phyloP scores from a whole-genome alignment of 1,284 basidiomycete species.

The Rhodotorula sp. region DNA sequence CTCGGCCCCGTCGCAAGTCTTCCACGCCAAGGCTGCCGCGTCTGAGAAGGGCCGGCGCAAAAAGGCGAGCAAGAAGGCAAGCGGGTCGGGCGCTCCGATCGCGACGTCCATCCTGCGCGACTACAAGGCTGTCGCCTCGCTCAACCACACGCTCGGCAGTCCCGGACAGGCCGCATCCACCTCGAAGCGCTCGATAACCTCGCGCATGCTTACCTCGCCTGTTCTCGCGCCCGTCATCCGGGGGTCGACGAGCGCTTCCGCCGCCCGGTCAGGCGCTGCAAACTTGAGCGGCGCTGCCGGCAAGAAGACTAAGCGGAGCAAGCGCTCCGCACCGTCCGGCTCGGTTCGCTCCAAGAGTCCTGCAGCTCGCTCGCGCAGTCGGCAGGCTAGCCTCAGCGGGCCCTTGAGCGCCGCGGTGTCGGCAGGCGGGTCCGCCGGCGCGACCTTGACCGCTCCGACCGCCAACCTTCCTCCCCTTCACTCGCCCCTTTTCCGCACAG shows the following conservation, averaged over 20 bases:
- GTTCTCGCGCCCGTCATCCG: slow-evolving; percentile 29
- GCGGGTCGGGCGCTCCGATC: not conserved
- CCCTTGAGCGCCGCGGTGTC: not conserved
- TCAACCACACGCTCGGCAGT: slow-evolving; percentile 21
- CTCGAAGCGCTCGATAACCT: slow-evolving; percentile 19
- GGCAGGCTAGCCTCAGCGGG: not conserved
- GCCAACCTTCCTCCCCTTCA: slow-evolving; percentile 19
- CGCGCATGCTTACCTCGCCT: slow-evolving; percentile 38
- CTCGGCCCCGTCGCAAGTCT: slow-evolving; percentile 21
- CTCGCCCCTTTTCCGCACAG: slow-evolving; percentile 20
- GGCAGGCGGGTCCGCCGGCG: not conserved
- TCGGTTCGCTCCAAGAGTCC: not conserved
- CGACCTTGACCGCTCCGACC: slow-evolving; percentile 9
- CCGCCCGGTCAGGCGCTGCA: not conserved
- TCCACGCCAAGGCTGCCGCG: slow-evolving; percentile 23
- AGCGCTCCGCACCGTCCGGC: slow-evolving; percentile 9
- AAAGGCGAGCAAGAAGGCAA: not conserved
- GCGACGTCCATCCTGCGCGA: slow-evolving; percentile 21
- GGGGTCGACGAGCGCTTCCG: not conserved
- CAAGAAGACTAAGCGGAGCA: slow-evolving; percentile 9
- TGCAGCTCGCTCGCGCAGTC: not conserved
- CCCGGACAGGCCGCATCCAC: not conserved
- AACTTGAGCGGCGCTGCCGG: not conserved
- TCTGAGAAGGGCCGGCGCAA: slow-evolving; percentile 10
- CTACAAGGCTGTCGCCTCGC: slow-evolving; percentile 16